Evolutionary conservation across 2,329 filamentous ascomycete species (phyloP), one percentile per base, ranked within the genome.

Genomic region (Cladorrhinum sp.): DNA sequence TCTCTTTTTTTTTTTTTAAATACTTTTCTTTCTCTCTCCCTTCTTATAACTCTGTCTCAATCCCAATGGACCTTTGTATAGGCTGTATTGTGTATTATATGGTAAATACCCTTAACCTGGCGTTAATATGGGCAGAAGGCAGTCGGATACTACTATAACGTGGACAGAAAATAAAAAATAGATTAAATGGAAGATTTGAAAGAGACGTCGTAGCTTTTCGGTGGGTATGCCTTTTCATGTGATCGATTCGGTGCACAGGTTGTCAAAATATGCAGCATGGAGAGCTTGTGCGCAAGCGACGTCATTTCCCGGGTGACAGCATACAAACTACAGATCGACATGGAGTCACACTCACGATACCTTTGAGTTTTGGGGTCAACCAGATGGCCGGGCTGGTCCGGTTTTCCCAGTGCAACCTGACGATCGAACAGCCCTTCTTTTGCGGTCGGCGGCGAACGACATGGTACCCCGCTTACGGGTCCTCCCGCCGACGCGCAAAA

Each of bases 21-120:
- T n/a, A n/a, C 26, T 9, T 46, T 46, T 18, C 6, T 46, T 46
- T 20, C 10, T 46, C n/a, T 46, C 18, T 46, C 18, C 18, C 6
- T 42, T 42, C 36, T 42, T 42, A n/a, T n/a, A n/a, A n/a, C n/a
- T 42, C 16, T n/a, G 16, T 42, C 14, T 16, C 14, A 4, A 16
- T 8, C 42, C 36, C 23, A 39, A 56, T 39, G 53, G 12, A 16
- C 33, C 10, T 33, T 18, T 26, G 2, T 21, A n/a, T 23, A 36
- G 28, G 55, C 23, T 18, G 12, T 46, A 46, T 46, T 56, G 46
- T 58, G 58, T 60, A 58, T 30, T 61, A 56, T 64, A 64, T 46
- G 42, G 18, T 46, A 18, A 39, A 61, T 64, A 64, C 62, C 62
- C 62, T 62, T 59, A 46, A 46, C 16, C 42, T 46, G 42, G 42